phyloP scores from a whole-genome alignment of 225 moss, liverwort and hornwort genomes.

The Polytrichum commune region DNA sequence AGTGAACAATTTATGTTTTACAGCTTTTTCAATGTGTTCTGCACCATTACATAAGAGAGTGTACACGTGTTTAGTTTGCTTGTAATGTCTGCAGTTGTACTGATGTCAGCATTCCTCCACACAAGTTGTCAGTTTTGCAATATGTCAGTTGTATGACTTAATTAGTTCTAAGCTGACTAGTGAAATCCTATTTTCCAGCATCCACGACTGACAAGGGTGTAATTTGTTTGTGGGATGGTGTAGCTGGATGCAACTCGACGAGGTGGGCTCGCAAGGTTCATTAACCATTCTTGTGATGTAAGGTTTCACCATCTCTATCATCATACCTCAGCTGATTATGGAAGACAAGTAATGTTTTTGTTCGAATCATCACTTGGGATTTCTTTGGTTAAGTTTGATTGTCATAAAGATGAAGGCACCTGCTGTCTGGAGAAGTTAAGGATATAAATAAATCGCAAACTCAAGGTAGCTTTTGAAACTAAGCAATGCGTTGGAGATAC shows the following conservation, averaged over 20 bases:
- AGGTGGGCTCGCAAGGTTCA: slow-evolving; percentile 92
- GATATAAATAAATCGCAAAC: too few species aligned
- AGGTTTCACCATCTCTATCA: background rate
- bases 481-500: background rate
- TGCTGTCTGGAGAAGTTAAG: too few species aligned
- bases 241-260: slow-evolving; percentile 86
- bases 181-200: background rate
- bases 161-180: background rate
- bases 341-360: too few species aligned
- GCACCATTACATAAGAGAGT: background rate
- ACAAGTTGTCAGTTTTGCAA: too few species aligned
- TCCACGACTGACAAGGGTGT: background rate
- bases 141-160: too few species aligned
- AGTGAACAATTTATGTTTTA: slow-evolving; percentile 1
- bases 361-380: too few species aligned
- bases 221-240: slow-evolving; percentile 8
- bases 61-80: background rate
- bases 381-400: too few species aligned
- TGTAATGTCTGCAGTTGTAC: background rate
- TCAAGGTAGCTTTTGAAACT: background rate
- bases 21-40: background rate
- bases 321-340: too few species aligned
- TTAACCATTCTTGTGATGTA: slow-evolving; percentile 97
- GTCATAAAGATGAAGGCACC: too few species aligned
- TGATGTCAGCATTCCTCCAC: too few species aligned